These are phyloP conservation scores for Starmerella scarabaei DNA, from an alignment of 805 yeast genomes.

Conservation along the genomic window DNA sequence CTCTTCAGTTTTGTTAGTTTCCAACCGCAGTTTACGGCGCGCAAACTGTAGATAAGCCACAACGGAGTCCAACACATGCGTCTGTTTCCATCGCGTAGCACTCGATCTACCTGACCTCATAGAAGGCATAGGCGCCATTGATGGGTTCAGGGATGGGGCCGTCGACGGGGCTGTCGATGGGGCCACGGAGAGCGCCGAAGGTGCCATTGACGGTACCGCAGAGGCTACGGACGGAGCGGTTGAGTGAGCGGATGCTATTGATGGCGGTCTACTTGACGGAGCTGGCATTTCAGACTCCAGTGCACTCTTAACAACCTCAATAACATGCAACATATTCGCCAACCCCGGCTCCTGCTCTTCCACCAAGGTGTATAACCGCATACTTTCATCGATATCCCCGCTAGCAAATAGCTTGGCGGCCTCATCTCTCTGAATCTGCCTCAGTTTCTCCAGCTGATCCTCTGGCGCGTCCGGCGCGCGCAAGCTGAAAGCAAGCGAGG, in stretches of 20 bases:
- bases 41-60: constrained; percentile 12
- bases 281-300: not conserved
- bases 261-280: not conserved
- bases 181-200: no score
- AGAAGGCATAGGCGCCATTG: not conserved
- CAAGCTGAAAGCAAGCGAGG: constrained; percentile 11
- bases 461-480: constrained; percentile 1
- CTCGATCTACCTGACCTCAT: not conserved
- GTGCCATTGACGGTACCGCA: no score
- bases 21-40: constrained; percentile 15
- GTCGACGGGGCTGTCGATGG: no score
- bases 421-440: constrained; percentile 7
- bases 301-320: not conserved
- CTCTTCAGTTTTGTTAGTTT: not conserved
- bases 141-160: no score
- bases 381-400: constrained; percentile 10
- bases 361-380: constrained; percentile 10
- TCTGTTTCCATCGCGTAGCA: not conserved
- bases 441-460: not conserved
- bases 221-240: no score
- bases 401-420: constrained; percentile 7
- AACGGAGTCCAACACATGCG: constrained; percentile 11
- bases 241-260: no score
- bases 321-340: not conserved
- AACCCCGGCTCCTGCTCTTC: constrained; percentile 12